Evolutionary conservation across 148 eudicot genomes (phyloP), one percentile per base, ranked within the genome.

Genomic region (Oxyria digyna): DNA sequence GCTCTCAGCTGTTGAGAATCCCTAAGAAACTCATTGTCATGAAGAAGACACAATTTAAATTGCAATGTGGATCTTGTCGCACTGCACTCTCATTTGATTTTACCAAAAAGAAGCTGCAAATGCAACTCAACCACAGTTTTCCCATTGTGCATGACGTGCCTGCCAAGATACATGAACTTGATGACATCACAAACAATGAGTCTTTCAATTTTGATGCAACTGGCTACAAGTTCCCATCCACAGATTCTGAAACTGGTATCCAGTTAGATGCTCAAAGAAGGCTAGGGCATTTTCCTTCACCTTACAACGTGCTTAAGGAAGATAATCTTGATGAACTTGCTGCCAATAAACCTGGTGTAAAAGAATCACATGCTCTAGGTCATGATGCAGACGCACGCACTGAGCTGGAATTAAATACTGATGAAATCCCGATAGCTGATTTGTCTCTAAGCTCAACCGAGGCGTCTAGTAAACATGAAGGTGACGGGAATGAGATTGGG

Each of bases 1-100:
- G 98, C 81, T 93, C 84, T 66, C 82, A 80, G 69, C 74, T 89
- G 78, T 83, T 93, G 75, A 81, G 73, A 77, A 49, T 91, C 62
- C 84, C 92, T 29, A 73, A 68, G 52, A 88, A 84, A 65, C 62
- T 75, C 57, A 38, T 64, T 27, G 71, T 49, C 31, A 54, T 57
- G 71, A 73, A 57, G 26, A 79, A 73, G 76, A 77, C 71, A 35
- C 55, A 49, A 18, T 49, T 20, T 4, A 80, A 73, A 52, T 42
- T 88, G 69, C 79, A 72, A 71, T 91, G 97, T 80, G 96, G 96
- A 52, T 83, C 87, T 15, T 91, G 97, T 72, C 82, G 83, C 41
- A 75, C 85, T 9, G 42, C 74, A 17, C 50, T 79, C 52, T 72
- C 78, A 70, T 70, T 85, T 76, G 76, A 80, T 72, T 71, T 81